phyloP scores from a whole-genome alignment of 108 stramenopile genomes.

The Cyclotella atomus region DNA sequence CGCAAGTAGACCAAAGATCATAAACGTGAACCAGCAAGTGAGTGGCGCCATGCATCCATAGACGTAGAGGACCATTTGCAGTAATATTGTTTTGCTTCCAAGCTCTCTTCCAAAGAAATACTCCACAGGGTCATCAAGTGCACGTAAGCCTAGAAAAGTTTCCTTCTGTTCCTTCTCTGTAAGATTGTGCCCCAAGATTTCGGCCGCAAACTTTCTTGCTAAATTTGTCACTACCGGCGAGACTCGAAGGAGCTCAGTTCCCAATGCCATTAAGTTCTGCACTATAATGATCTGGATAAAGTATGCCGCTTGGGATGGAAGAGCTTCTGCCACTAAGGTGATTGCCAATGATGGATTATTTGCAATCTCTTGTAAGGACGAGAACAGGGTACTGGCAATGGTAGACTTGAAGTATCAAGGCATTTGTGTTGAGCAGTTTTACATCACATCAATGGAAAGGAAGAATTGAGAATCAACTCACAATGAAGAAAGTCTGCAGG shows the following conservation, averaged over 20 bases:
- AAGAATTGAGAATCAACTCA: not conserved
- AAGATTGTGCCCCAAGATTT: slow-evolving; percentile 52
- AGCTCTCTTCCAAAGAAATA: slow-evolving; percentile 49
- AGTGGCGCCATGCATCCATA: slow-evolving; percentile 70
- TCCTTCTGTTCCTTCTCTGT: slow-evolving; percentile 71
- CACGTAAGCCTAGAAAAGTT: slow-evolving; percentile 53
- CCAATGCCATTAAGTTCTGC: slow-evolving; percentile 48
- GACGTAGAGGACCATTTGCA: slow-evolving; percentile 68
- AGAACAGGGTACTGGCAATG: slow-evolving; percentile 58
- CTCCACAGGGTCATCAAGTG: slow-evolving; percentile 57
- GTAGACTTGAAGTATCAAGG: slow-evolving; percentile 21
- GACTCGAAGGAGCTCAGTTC: slow-evolving; percentile 64
- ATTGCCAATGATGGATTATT: slow-evolving; percentile 35
- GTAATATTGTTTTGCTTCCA: slow-evolving; percentile 46
- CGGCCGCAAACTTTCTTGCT: slow-evolving; percentile 36
- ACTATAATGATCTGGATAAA: slow-evolving; percentile 69
- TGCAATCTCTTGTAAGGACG: slow-evolving; percentile 46
- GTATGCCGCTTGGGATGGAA: slow-evolving; percentile 59
- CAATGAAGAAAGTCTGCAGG: slow-evolving; percentile 78
- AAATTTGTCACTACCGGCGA: slow-evolving; percentile 42
- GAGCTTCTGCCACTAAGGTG: slow-evolving; percentile 50
- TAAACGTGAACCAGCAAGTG: slow-evolving; percentile 50
- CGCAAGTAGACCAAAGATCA: slow-evolving; percentile 60
- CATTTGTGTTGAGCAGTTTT: not conserved
- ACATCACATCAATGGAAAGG: not conserved